These are phyloP conservation scores for Dalbergia oliveri DNA, from an alignment of 306 rosid species.

Conservation along the genomic window DNA sequence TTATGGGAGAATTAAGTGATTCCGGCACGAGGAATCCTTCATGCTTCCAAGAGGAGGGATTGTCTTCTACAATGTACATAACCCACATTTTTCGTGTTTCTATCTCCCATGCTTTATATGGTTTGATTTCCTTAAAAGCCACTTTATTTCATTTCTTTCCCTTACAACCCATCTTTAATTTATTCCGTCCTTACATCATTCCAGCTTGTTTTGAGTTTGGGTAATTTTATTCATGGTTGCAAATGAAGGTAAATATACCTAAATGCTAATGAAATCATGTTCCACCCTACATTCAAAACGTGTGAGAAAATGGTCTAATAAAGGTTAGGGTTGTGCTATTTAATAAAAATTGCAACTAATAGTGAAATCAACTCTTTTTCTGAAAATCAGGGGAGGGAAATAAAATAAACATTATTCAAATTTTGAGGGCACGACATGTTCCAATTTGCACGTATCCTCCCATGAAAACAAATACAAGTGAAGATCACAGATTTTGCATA, in stretches of 20 bases:
- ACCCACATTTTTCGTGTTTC: conserved; percentile 18
- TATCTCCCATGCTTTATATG: neutral
- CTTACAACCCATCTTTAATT: neutral
- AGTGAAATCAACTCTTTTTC: too few species aligned
- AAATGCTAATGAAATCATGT: neutral
- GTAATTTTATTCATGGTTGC: neutral
- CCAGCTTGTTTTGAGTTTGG: neutral
- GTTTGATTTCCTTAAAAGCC: neutral
- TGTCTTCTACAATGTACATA: neutral
- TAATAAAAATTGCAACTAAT: too few species aligned
- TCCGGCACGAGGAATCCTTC: neutral
- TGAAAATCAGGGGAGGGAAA: too few species aligned
- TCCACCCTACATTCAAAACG: neutral
- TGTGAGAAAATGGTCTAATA: too few species aligned
- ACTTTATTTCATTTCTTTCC: neutral
- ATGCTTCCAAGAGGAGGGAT: neutral
- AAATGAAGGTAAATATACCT: neutral
- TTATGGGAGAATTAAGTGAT: neutral
- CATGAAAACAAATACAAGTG: neutral
- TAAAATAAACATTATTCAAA: too few species aligned
- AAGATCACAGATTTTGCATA: neutral
- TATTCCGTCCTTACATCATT: neutral
- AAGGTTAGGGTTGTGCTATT: too few species aligned
- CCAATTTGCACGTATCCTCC: neutral
- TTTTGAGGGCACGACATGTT: neutral